These are phyloP conservation scores for Carex pumila DNA, from an alignment of 176 grass and related monocot genomes.

Conservation along the genomic window DNA sequence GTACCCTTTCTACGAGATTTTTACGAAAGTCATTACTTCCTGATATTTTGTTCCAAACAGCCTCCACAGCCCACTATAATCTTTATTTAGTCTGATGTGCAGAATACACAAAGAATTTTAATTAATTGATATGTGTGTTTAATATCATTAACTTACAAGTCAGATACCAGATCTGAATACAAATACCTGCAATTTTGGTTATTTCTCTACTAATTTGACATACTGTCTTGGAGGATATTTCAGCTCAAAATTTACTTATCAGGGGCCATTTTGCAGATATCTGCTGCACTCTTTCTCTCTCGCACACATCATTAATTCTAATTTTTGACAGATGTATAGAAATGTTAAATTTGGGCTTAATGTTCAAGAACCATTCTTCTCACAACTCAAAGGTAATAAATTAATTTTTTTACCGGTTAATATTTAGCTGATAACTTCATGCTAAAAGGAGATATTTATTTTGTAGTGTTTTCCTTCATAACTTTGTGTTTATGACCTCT, in stretches of 20 bases:
- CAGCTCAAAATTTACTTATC: not conserved
- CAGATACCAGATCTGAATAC: not conserved
- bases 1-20: not conserved
- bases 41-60: not conserved
- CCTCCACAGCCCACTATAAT: not conserved
- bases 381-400: constrained; percentile 57
- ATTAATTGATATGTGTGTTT: not conserved
- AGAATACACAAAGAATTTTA: not conserved
- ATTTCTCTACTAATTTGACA: not conserved
- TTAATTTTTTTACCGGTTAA: not conserved
- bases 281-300: not conserved
- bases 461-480: not conserved
- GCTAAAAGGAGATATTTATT: not conserved
- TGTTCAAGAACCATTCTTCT: constrained; percentile 94
- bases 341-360: constrained; percentile 61
- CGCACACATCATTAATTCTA: not conserved
- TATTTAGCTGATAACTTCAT: not conserved
- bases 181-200: not conserved
- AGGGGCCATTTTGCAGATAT: not conserved
- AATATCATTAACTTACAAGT: not conserved
- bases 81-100: not conserved
- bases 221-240: not conserved
- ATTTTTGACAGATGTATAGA: constrained; percentile 38
- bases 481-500: not conserved
- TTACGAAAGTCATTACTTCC: not conserved